Evolutionary conservation across 768 basidiomycete genomes (phyloP).

Genomic region (Plicaturopsis crispa): DNA sequence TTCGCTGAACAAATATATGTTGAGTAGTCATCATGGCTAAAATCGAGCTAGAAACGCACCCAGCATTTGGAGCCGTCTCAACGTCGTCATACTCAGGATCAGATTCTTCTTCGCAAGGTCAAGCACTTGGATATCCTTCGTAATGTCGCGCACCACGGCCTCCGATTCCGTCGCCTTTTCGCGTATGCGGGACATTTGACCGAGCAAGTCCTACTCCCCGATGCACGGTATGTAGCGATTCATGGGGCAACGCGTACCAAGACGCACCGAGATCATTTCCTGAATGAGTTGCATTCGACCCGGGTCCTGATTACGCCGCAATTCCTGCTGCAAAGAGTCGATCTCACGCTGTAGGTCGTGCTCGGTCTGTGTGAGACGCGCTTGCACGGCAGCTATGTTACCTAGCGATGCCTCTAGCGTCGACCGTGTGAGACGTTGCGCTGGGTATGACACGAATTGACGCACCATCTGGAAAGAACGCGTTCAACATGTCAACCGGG

Average conservation of each 20-base stretch:
- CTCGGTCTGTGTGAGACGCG: slow-evolving; percentile 62
- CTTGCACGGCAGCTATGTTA: slow-evolving; percentile 65
- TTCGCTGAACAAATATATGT: slow-evolving; percentile 70
- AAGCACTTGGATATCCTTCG: slow-evolving; percentile 91
- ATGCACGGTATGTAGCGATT: slow-evolving; percentile 2
- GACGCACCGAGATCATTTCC: slow-evolving; percentile 86
- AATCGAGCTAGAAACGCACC: slow-evolving; percentile 50
- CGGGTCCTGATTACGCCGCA: slow-evolving; percentile 78
- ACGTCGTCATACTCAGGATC: slow-evolving; percentile 78
- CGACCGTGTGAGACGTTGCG: background rate
- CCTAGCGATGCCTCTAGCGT: slow-evolving; percentile 65
- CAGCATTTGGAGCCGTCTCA: slow-evolving; percentile 91
- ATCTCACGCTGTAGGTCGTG: slow-evolving; percentile 68
- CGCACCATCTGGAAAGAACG: slow-evolving; percentile 75
- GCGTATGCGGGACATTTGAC: slow-evolving; percentile 92
- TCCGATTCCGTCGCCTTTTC: slow-evolving; percentile 98
- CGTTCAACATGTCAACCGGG: slow-evolving; percentile 43
- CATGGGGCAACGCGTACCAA: background rate
- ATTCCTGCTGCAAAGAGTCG: slow-evolving; percentile 52
- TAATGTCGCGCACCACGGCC: slow-evolving; percentile 91
- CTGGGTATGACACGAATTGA: slow-evolving; percentile 13
- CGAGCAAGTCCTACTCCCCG: slow-evolving; percentile 68
- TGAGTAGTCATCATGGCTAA: too few relatives aligned
- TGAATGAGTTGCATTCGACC: slow-evolving; percentile 86
- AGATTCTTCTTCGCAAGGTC: slow-evolving; percentile 94